These are phyloP conservation scores for Agapanthus africanus DNA, from an alignment of 106 monocot species.

Conservation along the genomic window DNA sequence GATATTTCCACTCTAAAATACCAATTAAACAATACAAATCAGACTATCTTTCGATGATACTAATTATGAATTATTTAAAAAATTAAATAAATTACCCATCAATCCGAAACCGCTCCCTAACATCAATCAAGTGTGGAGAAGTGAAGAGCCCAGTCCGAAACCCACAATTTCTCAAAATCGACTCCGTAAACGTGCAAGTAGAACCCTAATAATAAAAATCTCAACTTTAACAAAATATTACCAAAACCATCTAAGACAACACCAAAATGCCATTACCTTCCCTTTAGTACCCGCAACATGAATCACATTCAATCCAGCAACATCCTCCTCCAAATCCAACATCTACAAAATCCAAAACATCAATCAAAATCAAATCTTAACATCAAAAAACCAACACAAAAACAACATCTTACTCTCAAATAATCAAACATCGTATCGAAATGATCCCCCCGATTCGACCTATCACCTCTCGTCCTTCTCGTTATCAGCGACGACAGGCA, in stretches of 20 bases:
- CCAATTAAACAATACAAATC: too few species aligned
- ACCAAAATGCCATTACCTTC: too few species aligned
- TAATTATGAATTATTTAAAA: not conserved
- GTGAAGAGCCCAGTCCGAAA: constrained; percentile 90
- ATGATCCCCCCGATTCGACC: constrained; percentile 51
- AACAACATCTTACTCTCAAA: constrained; percentile 37
- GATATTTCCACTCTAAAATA: constrained; percentile 66
- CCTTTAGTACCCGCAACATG: constrained; percentile 97
- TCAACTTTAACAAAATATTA: too few species aligned
- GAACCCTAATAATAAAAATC: constrained; percentile 56
- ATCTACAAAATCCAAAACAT: constrained; percentile 31
- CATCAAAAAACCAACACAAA: not conserved
- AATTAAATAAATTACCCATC: constrained; percentile 54
- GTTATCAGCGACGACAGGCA: constrained; percentile 81
- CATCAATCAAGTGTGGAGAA: constrained; percentile 88
- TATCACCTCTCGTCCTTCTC: constrained; percentile 51
- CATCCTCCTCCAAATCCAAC: constrained; percentile 60
- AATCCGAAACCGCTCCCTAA: constrained; percentile 74
- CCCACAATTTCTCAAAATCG: constrained; percentile 73
- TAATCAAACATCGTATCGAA: constrained; percentile 72
- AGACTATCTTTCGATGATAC: too few species aligned
- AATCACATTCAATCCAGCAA: constrained; percentile 63
- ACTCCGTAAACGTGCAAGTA: constrained; percentile 85
- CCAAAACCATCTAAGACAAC: too few species aligned
- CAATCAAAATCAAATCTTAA: not conserved